These are phyloP conservation scores for Bipolaris gigantea DNA, from an alignment of 2,329 filamentous ascomycete species.

Conservation along the genomic window DNA sequence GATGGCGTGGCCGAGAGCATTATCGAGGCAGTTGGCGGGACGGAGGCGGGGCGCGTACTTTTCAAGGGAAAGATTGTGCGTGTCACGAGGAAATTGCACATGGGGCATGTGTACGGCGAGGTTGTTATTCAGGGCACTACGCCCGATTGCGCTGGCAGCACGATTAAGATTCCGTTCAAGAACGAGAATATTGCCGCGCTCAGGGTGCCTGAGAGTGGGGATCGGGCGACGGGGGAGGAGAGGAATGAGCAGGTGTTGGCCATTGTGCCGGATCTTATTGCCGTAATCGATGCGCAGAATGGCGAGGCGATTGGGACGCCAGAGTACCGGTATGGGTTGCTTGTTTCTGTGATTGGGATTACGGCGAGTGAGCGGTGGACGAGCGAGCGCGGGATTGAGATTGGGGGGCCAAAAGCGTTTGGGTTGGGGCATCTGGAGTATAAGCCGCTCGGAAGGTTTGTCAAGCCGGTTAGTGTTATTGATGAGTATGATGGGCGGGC, in stretches of 20 bases:
- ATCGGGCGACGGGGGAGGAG: conserved; percentile 34
- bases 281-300: conserved; percentile 53
- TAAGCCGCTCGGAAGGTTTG: conserved; percentile 55
- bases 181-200: conserved; percentile 71
- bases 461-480: conserved; percentile 58
- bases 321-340: conserved; percentile 58
- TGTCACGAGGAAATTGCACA: conserved; percentile 46
- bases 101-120: conserved; percentile 50
- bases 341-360: conserved; percentile 58
- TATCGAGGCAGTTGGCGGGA: conserved; percentile 48
- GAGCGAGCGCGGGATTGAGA: conserved; percentile 52
- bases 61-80: conserved; percentile 53
- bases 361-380: conserved; percentile 60
- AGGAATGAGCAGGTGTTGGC: conserved; percentile 49
- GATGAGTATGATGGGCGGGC: conserved; percentile 48
- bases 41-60: conserved; percentile 43
- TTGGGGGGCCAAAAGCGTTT: conserved; percentile 56
- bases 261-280: conserved; percentile 55
- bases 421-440: conserved; percentile 55
- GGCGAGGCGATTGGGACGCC: conserved; percentile 57
- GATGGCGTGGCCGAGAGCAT: conserved; percentile 45
- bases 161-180: conserved; percentile 69
- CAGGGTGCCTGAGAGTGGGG: conserved; percentile 30
- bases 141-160: conserved; percentile 42
- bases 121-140: conserved; percentile 44